Percentiles rank a stretch among this genome's conserved stretches.
Evolutionary conservation across 148 eudicot species (phyloP).

Genomic region (Rhododendron molle): DNA sequence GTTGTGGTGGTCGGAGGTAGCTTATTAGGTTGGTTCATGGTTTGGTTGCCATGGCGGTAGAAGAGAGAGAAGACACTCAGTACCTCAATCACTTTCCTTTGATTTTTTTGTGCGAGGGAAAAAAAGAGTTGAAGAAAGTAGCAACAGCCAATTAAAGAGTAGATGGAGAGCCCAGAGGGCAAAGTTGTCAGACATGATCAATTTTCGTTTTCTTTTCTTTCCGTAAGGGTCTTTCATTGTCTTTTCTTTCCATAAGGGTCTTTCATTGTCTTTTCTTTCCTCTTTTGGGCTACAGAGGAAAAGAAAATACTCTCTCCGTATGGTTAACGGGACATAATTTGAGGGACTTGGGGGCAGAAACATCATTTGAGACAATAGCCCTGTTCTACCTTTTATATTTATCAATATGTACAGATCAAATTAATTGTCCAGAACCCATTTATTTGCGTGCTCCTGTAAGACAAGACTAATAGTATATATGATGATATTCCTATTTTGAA

Average conservation of each 20-base stretch:
- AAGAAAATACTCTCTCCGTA: background rate
- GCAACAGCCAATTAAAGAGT: too few species aligned
- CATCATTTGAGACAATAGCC: background rate
- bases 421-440: background rate
- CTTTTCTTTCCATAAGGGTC: background rate
- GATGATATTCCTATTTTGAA: background rate
- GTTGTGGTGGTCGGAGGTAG: too few species aligned
- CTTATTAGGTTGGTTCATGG: too few species aligned
- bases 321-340: background rate
- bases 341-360: background rate
- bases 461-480: background rate
- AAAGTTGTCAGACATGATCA: too few species aligned
- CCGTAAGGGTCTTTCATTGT: background rate
- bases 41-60: too few species aligned
- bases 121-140: too few species aligned
- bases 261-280: background rate
- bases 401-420: background rate
- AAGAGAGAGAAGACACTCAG: too few species aligned
- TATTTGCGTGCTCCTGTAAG: background rate
- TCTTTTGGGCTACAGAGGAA: background rate
- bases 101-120: too few species aligned
- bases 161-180: too few species aligned
- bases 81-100: too few species aligned
- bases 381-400: background rate
- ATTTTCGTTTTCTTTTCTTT: too few species aligned